phyloP scores from a whole-genome alignment of 2,329 filamentous ascomycete genomes.

The Arthrobotrys pseudoclavata region DNA sequence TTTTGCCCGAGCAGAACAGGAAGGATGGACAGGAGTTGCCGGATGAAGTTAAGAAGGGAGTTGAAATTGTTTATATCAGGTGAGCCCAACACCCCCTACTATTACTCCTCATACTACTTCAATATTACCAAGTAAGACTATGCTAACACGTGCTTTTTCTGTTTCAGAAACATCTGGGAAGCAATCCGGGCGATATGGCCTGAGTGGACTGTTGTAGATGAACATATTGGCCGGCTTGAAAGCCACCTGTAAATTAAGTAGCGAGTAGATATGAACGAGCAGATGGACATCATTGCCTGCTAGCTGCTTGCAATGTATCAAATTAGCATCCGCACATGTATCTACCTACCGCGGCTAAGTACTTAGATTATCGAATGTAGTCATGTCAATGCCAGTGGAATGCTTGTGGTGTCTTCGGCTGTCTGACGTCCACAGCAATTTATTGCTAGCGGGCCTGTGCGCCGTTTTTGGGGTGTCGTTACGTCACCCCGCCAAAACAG shows the following conservation, averaged over 20 bases:
- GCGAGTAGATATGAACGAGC: no score
- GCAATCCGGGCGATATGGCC: conserved; percentile 93
- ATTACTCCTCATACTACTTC: not conserved
- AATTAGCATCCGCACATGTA: not conserved
- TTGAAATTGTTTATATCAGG: conserved; percentile 91
- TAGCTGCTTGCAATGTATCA: not conserved
- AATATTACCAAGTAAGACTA: not conserved
- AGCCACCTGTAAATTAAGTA: conserved; percentile 67
- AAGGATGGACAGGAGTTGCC: conserved; percentile 95
- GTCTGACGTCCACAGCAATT: not conserved
- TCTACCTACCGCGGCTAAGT: not conserved
- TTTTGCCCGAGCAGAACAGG: conserved; percentile 87
- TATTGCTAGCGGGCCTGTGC: not conserved
- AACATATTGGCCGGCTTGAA: conserved; percentile 78
- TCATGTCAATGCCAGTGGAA: not conserved
- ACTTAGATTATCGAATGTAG: no score
- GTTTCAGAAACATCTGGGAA: conserved; percentile 87
- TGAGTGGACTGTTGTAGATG: conserved; percentile 82
- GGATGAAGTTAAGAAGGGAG: conserved; percentile 84
- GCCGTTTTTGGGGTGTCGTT: conserved; percentile 33
- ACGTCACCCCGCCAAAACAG: conserved; percentile 51
- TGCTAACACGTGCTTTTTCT: conserved; percentile 56
- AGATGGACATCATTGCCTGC: no score
- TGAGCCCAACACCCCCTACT: conserved; percentile 68
- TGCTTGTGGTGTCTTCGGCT: conserved; percentile 6